Conservation (phyloP, 2,329 filamentous ascomycete genomes). For the Kalaharituber pfeilii region DNA sequence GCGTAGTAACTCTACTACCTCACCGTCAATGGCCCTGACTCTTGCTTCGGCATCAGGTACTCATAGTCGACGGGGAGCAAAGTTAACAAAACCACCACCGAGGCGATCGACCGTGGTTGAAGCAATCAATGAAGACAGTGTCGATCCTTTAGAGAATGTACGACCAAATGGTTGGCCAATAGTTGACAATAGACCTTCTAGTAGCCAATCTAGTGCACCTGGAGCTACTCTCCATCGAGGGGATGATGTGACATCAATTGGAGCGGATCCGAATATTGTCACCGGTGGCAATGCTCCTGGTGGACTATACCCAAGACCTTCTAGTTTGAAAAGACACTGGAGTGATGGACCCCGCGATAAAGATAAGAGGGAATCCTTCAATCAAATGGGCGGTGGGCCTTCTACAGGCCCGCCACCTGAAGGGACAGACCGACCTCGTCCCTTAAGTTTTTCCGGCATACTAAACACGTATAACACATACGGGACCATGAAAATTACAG, state of each 20-base stretch:
- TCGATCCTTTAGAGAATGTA: neutral
- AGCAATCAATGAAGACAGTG: neutral
- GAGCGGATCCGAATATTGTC: conserved; percentile 4
- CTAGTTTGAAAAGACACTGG: conserved; percentile 17
- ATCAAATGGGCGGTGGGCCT: neutral
- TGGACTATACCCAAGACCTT: conserved; percentile 17
- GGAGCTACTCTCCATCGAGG: conserved; percentile 7
- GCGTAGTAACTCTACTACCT: neutral
- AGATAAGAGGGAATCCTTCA: conserved; percentile 6
- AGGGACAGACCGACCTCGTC: conserved; percentile 8
- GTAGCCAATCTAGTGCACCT: conserved; percentile 14
- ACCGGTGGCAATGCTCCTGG: conserved; percentile 10
- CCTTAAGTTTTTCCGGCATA: conserved; percentile 13
- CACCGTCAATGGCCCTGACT: conserved; percentile 11
- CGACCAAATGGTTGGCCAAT: conserved; percentile 6
- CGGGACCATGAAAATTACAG: conserved; percentile 18
- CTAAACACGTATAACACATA: conserved; percentile 13
- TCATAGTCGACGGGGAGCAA: conserved; percentile 4
- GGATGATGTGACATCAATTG: conserved; percentile 4
- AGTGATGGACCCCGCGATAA: conserved; percentile 14
- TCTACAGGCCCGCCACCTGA: neutral
- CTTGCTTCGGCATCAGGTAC: conserved; percentile 1
- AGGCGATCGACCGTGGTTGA: conserved; percentile 3
- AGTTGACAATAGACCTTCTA: conserved; percentile 10
- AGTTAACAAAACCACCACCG: conserved; percentile 11